Percentiles rank a stretch among this genome's conserved stretches.
phyloP scores from a whole-genome alignment of 75 land plant genomes.

The Selaginella tamariscina region DNA sequence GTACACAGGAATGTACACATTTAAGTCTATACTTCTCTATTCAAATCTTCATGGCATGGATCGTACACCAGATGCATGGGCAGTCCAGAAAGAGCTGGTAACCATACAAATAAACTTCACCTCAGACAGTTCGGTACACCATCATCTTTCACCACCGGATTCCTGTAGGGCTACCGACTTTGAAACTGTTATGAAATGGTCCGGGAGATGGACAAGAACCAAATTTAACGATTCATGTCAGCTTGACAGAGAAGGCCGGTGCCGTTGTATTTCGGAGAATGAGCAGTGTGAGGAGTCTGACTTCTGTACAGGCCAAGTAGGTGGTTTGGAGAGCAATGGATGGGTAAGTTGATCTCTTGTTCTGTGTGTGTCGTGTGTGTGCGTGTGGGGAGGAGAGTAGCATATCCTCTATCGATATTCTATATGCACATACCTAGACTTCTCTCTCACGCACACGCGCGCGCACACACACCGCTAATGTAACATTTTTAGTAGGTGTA shows the following conservation, averaged over 20 bases:
- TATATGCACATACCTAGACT: too few species aligned
- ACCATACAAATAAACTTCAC: background rate
- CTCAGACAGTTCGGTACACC: background rate
- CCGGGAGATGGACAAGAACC: conserved; percentile 4
- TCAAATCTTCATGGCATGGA: conserved; percentile 18
- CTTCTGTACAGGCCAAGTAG: background rate
- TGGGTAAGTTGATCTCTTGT: too few species aligned
- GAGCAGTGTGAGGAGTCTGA: background rate
- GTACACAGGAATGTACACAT: conserved; percentile 14
- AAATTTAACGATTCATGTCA: background rate
- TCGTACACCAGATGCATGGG: conserved; percentile 32
- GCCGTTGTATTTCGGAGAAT: background rate
- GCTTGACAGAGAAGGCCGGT: background rate
- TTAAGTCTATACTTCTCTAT: conserved; percentile 17
- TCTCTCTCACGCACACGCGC: too few species aligned
- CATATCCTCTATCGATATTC: too few species aligned
- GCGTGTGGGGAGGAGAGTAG: too few species aligned
- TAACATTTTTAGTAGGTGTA: too few species aligned
- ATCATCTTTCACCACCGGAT: background rate
- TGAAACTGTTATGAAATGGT: background rate
- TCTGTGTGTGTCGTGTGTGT: too few species aligned
- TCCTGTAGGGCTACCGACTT: background rate
- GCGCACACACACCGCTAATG: too few species aligned
- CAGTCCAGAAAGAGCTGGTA: conserved; percentile 12
- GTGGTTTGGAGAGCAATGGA: conserved; percentile 5